Conservation (phyloP, 2,329 filamentous ascomycete species). For the Botrytis fragariae region DNA sequence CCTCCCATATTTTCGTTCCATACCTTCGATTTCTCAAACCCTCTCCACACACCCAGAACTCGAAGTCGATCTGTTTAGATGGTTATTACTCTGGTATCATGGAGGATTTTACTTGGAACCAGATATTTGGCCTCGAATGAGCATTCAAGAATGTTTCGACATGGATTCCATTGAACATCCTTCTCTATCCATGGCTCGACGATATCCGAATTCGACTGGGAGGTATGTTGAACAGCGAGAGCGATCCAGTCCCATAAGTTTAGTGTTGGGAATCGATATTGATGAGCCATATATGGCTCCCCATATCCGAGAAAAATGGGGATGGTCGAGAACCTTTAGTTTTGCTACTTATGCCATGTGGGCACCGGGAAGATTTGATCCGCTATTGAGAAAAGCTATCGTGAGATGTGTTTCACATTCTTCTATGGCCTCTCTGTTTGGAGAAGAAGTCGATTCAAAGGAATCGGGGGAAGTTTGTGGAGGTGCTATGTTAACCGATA, state of each 20-base stretch:
- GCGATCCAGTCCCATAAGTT: constrained; percentile 23
- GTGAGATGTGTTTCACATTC: constrained; percentile 29
- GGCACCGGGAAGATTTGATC: constrained; percentile 31
- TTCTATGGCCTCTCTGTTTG: background rate
- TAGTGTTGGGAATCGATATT: constrained; percentile 30
- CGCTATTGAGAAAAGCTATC: constrained; percentile 28
- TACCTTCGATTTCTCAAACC: constrained; percentile 23
- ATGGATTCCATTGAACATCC: constrained; percentile 14
- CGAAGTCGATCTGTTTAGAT: constrained; percentile 25
- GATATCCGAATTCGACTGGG: background rate
- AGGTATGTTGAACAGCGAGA: constrained; percentile 9
- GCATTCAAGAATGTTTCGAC: constrained; percentile 24
- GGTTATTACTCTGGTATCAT: constrained; percentile 31
- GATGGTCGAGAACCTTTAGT: constrained; percentile 27
- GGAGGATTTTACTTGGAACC: constrained; percentile 28
- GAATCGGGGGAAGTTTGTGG: constrained; percentile 27
- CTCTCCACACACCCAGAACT: constrained; percentile 19
- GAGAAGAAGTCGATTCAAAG: constrained; percentile 10
- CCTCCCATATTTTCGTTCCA: constrained; percentile 21
- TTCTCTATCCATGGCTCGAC: background rate
- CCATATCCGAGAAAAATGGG: constrained; percentile 21
- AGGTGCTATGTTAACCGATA: constrained; percentile 30
- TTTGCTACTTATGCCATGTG: constrained; percentile 27
- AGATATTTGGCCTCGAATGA: constrained; percentile 27
- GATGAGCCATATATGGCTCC: constrained; percentile 31